Base-by-base conservation (phyloP, 2,329 filamentous ascomycete species). In the Arthrocladium fulminans region DNA sequence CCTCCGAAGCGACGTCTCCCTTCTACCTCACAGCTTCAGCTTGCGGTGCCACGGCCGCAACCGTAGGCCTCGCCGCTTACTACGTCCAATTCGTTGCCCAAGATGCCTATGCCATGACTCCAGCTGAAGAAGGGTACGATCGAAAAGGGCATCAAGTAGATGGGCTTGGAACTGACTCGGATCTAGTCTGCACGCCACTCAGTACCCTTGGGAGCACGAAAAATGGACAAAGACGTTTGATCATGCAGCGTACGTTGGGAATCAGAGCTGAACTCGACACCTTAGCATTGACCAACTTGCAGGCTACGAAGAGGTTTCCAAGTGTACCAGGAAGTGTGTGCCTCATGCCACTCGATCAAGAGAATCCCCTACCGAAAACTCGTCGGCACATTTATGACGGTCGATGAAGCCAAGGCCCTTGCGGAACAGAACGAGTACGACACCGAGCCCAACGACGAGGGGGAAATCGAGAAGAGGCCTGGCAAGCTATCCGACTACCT, bases 391-490 rank as follows among this genome's bases (percentile, higher is more conserved):
- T 78, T 94, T 69, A 80, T 96, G 79, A 98, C 92, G 51, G 88
- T 95, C 66, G 89, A 97, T 64, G 92, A 98, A 77, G 92, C 88
- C 76, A 98, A 97, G 81, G 87, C 79, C 40, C 76, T 97, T 68
- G 92, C 92, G 61, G 92, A 98, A 73, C 89, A 95, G 78, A 87
- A 95, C 74, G 92, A 98, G 74, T 98, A 96, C 76, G 90, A 96
- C 66, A 86, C 81, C 64, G 92, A 98, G 76, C 92, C 92, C 67
- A 95, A 98, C 73, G 88, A 97, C 66, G 79, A 96, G 77, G 92
- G 92, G 61, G 88, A 96, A 61, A 96, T 97, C 67, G 87, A 95
- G 77, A 94, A 97, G 82, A 88, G 92, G 61, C 86, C 90, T 58
- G 92, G 92, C 76, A 98, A 98, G 78, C 82, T 98, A 46, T 94